Evolutionary conservation across 2,329 filamentous ascomycete species (phyloP), one percentile per base, ranked within the genome.

Genomic region (Fusarium musae): DNA sequence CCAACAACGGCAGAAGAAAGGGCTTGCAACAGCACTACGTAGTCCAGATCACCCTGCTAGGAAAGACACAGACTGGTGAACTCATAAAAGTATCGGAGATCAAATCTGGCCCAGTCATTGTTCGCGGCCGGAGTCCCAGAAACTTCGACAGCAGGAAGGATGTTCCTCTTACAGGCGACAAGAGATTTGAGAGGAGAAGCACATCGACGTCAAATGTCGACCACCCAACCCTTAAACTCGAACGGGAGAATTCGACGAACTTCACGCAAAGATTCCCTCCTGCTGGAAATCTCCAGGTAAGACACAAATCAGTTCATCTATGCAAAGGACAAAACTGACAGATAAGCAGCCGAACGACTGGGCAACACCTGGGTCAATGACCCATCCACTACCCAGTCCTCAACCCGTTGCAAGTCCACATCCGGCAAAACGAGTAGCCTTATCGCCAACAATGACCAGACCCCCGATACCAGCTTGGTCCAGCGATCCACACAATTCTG

Each of bases 21-120:
- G 96, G 97, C 73, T 85, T 98, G 52, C 96, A 98, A 80, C 96
- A 98, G 81, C 95, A 98, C 81, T 98, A 98, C 80, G 89, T 97
- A 4, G 93, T 98, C 53, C 92, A 94, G 69, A 91, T 98, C 66
- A 95, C 92, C 81, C 87, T 98, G 15, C 85, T 96, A 42, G 95
- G 93, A 26, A 96, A 93, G 59, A 85, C 94, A n/a, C 85, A 88
- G 59, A 83, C 83, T 2, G 86, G 93, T 2, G 94, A 93, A 16
- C 89, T 91, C 30, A 86, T 92, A 62, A 89, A 88, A 71, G 91
- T 98, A 70, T 93, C 93, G 71, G 95, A 98, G 81, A 92, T 97
- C 19, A 92, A 93, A 75, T 97, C 95, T 3, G 94, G 94, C 0
- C 93, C 96, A n/a, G 94, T 98, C 64, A 97, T 98, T 75, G 96